phyloP scores from a whole-genome alignment of 805 yeast genomes.

The Saccharomyces jurei region DNA sequence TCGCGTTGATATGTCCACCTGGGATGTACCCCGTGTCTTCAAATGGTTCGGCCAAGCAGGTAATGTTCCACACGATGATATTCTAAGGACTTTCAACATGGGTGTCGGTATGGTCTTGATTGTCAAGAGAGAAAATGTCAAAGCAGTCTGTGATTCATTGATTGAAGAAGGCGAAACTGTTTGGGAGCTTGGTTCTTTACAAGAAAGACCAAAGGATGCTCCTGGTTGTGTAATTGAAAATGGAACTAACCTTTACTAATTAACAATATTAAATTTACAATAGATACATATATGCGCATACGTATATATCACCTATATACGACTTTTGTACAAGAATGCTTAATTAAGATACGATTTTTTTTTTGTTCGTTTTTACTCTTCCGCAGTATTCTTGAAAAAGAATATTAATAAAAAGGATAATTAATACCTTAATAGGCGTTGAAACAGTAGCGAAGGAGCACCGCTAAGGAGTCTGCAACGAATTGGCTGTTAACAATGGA shows the following conservation, averaged over 20 bases:
- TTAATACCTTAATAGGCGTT: neutral
- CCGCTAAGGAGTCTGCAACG: neutral
- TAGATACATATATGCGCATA: neutral
- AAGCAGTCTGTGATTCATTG: constrained; percentile 44
- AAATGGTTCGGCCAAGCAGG: constrained; percentile 92
- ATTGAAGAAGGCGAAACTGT: constrained; percentile 67
- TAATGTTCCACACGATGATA: constrained; percentile 76
- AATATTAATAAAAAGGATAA: neutral
- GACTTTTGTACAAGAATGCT: neutral
- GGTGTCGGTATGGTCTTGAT: constrained; percentile 96
- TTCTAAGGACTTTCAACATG: constrained; percentile 84
- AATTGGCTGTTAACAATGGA: constrained; percentile 16
- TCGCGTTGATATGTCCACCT: constrained; percentile 61
- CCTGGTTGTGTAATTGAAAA: constrained; percentile 57
- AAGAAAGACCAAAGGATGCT: constrained; percentile 38
- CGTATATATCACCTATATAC: neutral
- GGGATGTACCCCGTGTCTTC: constrained; percentile 86
- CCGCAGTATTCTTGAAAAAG: neutral
- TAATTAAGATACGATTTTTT: constrained; percentile 1
- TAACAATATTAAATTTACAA: neutral
- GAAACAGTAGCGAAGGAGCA: neutral
- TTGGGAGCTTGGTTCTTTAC: constrained; percentile 56
- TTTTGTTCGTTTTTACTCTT: neutral
- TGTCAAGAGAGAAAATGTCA: constrained; percentile 62
- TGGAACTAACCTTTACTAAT: constrained; percentile 25